Conservation (phyloP, 2,329 filamentous ascomycete genomes). For the Penicillium sp. region DNA sequence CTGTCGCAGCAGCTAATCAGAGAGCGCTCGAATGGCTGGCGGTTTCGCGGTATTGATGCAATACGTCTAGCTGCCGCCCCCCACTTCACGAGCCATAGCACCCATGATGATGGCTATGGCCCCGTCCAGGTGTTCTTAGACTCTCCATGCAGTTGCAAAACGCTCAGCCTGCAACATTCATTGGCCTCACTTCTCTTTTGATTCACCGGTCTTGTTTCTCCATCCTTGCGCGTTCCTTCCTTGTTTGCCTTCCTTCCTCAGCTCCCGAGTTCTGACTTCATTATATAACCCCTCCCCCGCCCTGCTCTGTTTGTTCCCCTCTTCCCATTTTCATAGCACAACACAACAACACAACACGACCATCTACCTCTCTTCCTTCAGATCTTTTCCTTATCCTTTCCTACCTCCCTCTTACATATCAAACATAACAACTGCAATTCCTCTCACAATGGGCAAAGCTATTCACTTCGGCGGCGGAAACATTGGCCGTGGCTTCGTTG, state of each 20-base stretch:
- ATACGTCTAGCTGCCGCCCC: constrained; percentile 2
- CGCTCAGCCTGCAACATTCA: constrained; percentile 6
- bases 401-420: constrained; percentile 10
- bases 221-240: constrained; percentile 11
- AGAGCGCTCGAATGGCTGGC: constrained; percentile 3
- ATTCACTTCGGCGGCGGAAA: constrained; percentile 88
- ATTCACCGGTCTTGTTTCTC: constrained; percentile 19
- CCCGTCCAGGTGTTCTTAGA: constrained; percentile 4
- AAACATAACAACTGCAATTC: neutral
- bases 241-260: constrained; percentile 10
- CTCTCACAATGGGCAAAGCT: constrained; percentile 59
- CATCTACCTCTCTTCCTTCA: constrained; percentile 14
- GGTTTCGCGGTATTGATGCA: constrained; percentile 6
- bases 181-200: constrained; percentile 15
- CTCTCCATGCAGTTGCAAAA: constrained; percentile 4
- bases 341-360: neutral
- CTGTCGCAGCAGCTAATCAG: constrained; percentile 8
- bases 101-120: constrained; percentile 8
- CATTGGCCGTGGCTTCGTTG: constrained; percentile 85
- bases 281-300: constrained; percentile 14
- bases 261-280: constrained; percentile 6
- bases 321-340: constrained; percentile 7
- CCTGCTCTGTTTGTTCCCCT: neutral
- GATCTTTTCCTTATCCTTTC: neutral
- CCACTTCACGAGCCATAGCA: constrained; percentile 8